Base-by-base conservation (phyloP, 345 rosid species). In the Brassica napus region DNA sequence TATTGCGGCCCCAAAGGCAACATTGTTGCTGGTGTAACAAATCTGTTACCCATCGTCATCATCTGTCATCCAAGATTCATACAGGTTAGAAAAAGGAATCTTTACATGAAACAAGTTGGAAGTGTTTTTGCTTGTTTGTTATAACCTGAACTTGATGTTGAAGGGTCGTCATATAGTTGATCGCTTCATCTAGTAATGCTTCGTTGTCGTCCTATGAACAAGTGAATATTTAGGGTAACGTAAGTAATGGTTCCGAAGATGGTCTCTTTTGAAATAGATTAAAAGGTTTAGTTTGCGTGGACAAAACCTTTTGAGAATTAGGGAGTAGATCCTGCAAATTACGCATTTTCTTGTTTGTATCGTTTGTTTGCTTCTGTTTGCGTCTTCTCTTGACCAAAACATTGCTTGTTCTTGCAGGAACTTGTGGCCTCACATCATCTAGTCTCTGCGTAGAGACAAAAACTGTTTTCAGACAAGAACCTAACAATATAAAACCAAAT, bases 101-200 rank as follows among this genome's bases (percentile, higher is more conserved):
- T 6, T 8, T n/a, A 6, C 5, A 14, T 7, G 3, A 18, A 18
- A 69, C 11, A 10, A 31, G 12, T 5, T 15, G 37, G 10, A 77
- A 10, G 1, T 37, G 10, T 49, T 14, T 49, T 21, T 44, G 31
- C 31, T 10, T 67, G 69, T 31, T 57, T 34, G 18, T n/a, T 31
- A 18, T 82, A 52, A 94, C 98, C 93, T 88, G 91, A 26, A 89
- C 73, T 82, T 89, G 97, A 80, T 73, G 81, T 83, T 92, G 97
- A 72, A 92, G 94, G 9, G 76, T 78, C 73, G 83, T 84, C 74
- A 91, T 65, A 74, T 92, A 88, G 42, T 87, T 83, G 73, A 94
- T 90, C 15, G 94, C 88, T 63, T 87, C 89, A 24, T 88, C 95
- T n/a, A 94, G 87, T 67, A 86, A 47, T 2, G 92, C 79, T 65